Conservation (phyloP, 352 stramenopile species). For the Phytophthora fragariaefolia region DNA sequence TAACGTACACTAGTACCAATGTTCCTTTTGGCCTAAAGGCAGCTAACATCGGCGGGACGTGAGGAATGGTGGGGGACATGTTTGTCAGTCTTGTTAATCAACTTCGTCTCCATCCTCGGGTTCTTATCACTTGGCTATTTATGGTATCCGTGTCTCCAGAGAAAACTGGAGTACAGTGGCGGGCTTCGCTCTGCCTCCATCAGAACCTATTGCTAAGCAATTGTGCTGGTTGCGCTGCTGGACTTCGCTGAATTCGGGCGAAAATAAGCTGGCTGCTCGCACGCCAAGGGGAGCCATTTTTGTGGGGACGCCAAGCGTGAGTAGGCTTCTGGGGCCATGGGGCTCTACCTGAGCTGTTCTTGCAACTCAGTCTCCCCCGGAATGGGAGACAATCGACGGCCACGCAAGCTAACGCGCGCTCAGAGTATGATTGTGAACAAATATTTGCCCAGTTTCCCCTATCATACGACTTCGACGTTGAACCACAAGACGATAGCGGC, state of each 20-base stretch:
- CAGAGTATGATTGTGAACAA: slow-evolving; percentile 42
- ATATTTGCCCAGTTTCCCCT: slow-evolving; percentile 48
- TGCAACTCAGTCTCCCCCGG: slow-evolving; percentile 21
- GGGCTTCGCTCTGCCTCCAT: too few relatives aligned
- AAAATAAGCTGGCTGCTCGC: neutral
- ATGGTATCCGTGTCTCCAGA: neutral
- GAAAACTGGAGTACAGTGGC: neutral
- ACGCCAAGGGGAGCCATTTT: neutral
- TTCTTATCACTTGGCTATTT: slow-evolving; percentile 7
- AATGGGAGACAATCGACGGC: slow-evolving; percentile 9
- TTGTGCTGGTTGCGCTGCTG: too few relatives aligned
- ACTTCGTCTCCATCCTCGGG: neutral
- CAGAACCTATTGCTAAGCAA: neutral
- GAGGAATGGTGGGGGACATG: neutral
- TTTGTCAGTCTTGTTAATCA: neutral
- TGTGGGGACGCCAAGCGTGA: neutral
- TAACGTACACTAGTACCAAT: too few relatives aligned
- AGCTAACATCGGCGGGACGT: too few relatives aligned
- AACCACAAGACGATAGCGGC: slow-evolving; percentile 40
- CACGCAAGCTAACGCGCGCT: slow-evolving; percentile 34
- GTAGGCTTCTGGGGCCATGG: slow-evolving; percentile 14
- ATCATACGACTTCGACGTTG: slow-evolving; percentile 45
- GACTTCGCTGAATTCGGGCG: too few relatives aligned
- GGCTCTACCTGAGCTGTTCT: slow-evolving; percentile 27
- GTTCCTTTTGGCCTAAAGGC: too few relatives aligned